These are phyloP conservation scores for Scheffersomyces cryptocercus DNA, from an alignment of 1,139 yeast genomes.

Conservation along the genomic window DNA sequence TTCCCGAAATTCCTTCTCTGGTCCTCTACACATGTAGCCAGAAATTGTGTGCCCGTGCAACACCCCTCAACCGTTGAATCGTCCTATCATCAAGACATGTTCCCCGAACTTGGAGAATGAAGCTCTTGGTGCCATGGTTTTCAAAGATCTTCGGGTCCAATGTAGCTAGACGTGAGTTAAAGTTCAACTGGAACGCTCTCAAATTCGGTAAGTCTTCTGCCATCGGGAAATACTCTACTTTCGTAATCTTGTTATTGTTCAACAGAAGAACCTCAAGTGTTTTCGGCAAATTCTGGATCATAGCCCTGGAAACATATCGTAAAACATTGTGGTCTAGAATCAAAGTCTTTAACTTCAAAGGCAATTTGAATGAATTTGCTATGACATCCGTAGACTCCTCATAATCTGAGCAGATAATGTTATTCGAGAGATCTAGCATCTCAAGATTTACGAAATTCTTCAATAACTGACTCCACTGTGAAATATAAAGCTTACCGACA, in stretches of 20 bases:
- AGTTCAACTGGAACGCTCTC: constrained; percentile 1
- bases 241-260: constrained; percentile 13
- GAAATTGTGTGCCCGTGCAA: too few relatives aligned
- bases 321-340: constrained; percentile 29
- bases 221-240: constrained; percentile 1
- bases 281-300: constrained; percentile 30
- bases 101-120: background rate
- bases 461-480: constrained; percentile 37
- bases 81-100: too few relatives aligned
- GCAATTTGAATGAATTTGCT: constrained; percentile 28
- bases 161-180: constrained; percentile 1
- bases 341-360: constrained; percentile 25
- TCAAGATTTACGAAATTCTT: constrained; percentile 22
- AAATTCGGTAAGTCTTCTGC: constrained; percentile 2
- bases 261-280: constrained; percentile 24
- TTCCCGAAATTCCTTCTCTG: too few relatives aligned
- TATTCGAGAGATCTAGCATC: constrained; percentile 28
- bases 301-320: constrained; percentile 18
- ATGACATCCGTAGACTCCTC: constrained; percentile 23
- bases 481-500: constrained; percentile 34
- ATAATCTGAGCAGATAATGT: constrained; percentile 23
- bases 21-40: too few relatives aligned
- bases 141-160: constrained; percentile 2
- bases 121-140: constrained; percentile 1
- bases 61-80: too few relatives aligned